phyloP scores from a whole-genome alignment of 805 yeast genomes.

The Teunomyces barrocoloradensis region DNA sequence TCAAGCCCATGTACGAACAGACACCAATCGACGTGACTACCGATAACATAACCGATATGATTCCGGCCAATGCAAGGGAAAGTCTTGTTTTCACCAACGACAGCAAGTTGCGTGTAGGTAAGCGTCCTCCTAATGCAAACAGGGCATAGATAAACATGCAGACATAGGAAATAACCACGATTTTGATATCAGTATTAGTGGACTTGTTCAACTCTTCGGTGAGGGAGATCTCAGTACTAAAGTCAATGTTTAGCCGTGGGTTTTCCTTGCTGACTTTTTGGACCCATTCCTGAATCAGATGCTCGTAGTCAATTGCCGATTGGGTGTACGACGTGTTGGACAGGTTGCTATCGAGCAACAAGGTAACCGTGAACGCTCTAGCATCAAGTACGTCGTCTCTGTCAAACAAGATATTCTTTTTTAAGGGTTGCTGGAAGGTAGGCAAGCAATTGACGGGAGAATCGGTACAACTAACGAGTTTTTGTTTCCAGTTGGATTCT shows the following conservation, averaged over 20 bases:
- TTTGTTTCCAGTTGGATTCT: slow-evolving; percentile 53
- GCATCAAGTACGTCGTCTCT: slow-evolving; percentile 54
- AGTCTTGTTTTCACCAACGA: slow-evolving; percentile 56
- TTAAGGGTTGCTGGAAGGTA: slow-evolving; percentile 84
- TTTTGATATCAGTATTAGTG: slow-evolving; percentile 71
- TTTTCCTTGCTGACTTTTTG: slow-evolving; percentile 45
- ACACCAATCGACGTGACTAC: slow-evolving; percentile 82
- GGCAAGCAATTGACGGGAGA: slow-evolving; percentile 92
- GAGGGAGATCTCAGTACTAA: slow-evolving; percentile 78
- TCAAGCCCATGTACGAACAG: slow-evolving; percentile 71
- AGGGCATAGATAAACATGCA: slow-evolving; percentile 89
- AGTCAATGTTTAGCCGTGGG: slow-evolving; percentile 60
- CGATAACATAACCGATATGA: slow-evolving; percentile 74
- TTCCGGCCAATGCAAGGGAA: slow-evolving; percentile 80
- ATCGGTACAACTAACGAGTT: slow-evolving; percentile 59
- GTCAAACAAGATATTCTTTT: slow-evolving; percentile 61
- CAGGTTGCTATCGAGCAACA: slow-evolving; percentile 58
- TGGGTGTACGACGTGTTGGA: slow-evolving; percentile 37
- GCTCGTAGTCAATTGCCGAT: slow-evolving; percentile 64
- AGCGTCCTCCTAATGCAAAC: slow-evolving; percentile 66
- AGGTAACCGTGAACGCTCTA: slow-evolving; percentile 72
- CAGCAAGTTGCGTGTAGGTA: slow-evolving; percentile 38
- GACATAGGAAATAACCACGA: slow-evolving; percentile 71
- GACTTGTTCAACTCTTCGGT: slow-evolving; percentile 82
- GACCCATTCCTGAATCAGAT: slow-evolving; percentile 56